phyloP scores from a whole-genome alignment of 441 rosid species.

The Eutrema salsugineum region DNA sequence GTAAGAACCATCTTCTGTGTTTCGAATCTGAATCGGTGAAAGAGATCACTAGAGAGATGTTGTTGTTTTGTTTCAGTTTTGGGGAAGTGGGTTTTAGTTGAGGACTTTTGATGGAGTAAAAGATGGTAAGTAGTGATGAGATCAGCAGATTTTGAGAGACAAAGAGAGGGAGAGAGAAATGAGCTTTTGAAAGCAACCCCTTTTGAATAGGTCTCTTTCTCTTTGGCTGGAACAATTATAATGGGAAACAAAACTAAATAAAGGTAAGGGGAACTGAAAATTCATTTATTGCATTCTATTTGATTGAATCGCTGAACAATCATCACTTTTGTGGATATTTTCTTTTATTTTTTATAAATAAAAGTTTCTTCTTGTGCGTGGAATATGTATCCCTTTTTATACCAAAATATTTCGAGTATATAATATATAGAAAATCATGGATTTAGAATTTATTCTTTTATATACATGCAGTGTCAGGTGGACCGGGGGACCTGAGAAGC shows the following conservation, averaged over 20 bases:
- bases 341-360: background rate
- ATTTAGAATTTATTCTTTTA: constrained; percentile 22
- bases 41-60: background rate
- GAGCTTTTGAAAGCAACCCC: constrained; percentile 22
- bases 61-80: constrained; percentile 14
- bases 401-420: background rate
- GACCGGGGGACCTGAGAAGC: constrained; percentile 32
- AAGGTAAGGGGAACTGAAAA: constrained; percentile 12
- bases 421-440: background rate
- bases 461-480: constrained; percentile 26
- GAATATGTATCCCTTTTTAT: background rate
- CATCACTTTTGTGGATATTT: background rate
- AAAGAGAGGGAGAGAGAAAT: constrained; percentile 9
- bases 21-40: constrained; percentile 1
- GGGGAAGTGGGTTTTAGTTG: constrained; percentile 10
- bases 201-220: constrained; percentile 33
- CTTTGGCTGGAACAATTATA: constrained; percentile 18
- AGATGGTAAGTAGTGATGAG: constrained; percentile 34
- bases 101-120: constrained; percentile 23
- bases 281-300: constrained; percentile 6
- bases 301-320: background rate
- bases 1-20: constrained; percentile 14
- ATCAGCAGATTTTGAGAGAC: constrained; percentile 30
- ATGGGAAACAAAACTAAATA: constrained; percentile 14
- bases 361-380: constrained; percentile 3